Percentiles rank a stretch among this genome's conserved stretches.
These are phyloP conservation scores for Termitomyces sp. DNA, from an alignment of 768 basidiomycete genomes.

Conservation along the genomic window DNA sequence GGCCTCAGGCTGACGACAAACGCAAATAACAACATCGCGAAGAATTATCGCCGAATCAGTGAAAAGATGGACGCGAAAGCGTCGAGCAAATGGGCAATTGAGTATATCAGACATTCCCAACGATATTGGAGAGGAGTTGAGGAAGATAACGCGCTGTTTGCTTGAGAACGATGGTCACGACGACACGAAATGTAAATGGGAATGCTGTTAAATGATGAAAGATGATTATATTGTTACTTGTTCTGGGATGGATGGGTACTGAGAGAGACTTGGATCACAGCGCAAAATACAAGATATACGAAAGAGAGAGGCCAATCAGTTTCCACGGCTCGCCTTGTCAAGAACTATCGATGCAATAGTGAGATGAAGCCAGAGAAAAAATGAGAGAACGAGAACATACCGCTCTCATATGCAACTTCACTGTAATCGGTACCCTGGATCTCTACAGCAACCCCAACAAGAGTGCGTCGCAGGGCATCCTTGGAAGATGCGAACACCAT, in stretches of 20 bases:
- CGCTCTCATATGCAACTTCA: constrained; percentile 68
- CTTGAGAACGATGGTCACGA: not conserved
- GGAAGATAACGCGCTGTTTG: not conserved
- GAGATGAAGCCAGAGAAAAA: not conserved
- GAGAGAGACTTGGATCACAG: constrained; percentile 5
- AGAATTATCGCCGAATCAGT: not conserved
- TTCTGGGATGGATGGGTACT: constrained; percentile 6
- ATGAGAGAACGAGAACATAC: constrained; percentile 40
- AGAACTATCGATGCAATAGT: constrained; percentile 20
- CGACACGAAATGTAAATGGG: not conserved
- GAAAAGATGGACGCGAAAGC: not conserved
- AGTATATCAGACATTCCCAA: not conserved
- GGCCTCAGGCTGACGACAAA: not conserved
- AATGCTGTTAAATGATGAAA: not conserved
- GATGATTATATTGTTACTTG: constrained; percentile 1
- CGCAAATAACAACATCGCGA: not conserved
- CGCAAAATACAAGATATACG: constrained; percentile 5
- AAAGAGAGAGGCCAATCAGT: constrained; percentile 11
- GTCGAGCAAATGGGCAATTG: not conserved
- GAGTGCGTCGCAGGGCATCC: constrained; percentile 67
- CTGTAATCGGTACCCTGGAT: constrained; percentile 80
- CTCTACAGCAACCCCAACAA: constrained; percentile 77
- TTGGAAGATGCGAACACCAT: constrained; percentile 91
- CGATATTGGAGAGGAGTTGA: not conserved
- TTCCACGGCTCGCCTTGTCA: constrained; percentile 29